Conservation (phyloP, 2,329 filamentous ascomycete genomes). For the Fusarium sp. region DNA sequence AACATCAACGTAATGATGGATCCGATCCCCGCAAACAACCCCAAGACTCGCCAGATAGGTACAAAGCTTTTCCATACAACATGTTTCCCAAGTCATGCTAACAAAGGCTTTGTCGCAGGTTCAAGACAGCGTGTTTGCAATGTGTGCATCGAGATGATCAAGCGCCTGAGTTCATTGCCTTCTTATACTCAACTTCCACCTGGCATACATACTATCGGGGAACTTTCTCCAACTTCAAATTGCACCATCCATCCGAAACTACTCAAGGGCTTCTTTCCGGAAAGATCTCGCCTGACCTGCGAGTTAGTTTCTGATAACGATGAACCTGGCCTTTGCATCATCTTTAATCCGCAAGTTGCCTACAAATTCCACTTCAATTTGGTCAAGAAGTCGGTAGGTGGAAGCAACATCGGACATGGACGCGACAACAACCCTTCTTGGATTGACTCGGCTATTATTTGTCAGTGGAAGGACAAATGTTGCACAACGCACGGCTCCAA, state of each 20-base stretch:
- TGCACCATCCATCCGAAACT: neutral
- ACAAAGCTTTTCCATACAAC: neutral
- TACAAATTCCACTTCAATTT: neutral
- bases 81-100: neutral
- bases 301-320: neutral
- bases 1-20: neutral
- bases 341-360: neutral
- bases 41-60: neutral
- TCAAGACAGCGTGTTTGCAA: neutral
- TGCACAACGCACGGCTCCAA: neutral
- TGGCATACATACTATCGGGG: neutral
- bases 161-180: neutral
- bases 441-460: neutral
- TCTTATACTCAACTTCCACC: neutral
- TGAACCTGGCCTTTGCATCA: neutral
- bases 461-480: neutral
- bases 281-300: neutral
- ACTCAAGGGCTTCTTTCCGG: neutral
- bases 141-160: neutral
- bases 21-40: neutral
- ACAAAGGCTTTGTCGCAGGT: neutral
- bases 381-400: neutral
- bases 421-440: neutral
- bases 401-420: neutral
- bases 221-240: neutral